A percentile compares a stretch with the other conserved stretches of the same genome.
These are phyloP conservation scores for Termitomyces sp. DNA, from an alignment of 768 basidiomycete genomes.

Conservation along the genomic window DNA sequence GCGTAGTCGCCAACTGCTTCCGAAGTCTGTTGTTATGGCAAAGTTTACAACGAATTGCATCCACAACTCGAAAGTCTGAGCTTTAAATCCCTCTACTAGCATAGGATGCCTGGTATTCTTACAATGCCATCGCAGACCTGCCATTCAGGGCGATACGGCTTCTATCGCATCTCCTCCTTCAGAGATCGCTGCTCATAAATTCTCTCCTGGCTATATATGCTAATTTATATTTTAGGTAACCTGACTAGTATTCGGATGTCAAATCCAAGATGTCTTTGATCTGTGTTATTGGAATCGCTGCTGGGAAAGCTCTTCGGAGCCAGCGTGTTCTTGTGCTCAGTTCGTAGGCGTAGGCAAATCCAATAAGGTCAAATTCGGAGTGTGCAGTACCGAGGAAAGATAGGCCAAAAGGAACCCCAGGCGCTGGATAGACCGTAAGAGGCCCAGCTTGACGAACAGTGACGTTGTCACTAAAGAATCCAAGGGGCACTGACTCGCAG, in stretches of 20 bases:
- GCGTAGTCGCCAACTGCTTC: too few species aligned
- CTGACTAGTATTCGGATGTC: background rate
- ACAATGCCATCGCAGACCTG: too few species aligned
- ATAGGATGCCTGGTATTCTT: too few species aligned
- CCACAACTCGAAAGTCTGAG: too few species aligned
- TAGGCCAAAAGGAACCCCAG: slow-evolving; percentile 58
- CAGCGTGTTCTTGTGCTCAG: slow-evolving; percentile 46
- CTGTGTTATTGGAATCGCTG: background rate
- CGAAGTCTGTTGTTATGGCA: too few species aligned
- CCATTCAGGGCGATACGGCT: too few species aligned
- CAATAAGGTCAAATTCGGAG: slow-evolving; percentile 53
- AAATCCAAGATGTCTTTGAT: background rate
- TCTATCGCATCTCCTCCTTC: too few species aligned
- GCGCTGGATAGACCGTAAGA: slow-evolving; percentile 43
- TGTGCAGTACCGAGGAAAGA: slow-evolving; percentile 62
- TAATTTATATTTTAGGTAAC: too few species aligned
- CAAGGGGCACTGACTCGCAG: slow-evolving; percentile 45
- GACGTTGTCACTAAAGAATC: slow-evolving; percentile 49
- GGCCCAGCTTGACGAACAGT: slow-evolving; percentile 34
- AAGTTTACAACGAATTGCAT: too few species aligned
- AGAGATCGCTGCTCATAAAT: too few species aligned
- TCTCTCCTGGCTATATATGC: too few species aligned
- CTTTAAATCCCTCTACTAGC: too few species aligned
- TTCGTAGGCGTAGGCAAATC: slow-evolving; percentile 62
- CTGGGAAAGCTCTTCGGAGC: background rate